Conservation (phyloP, 192 early-diverging fungal genomes). For the Backusella sp. region DNA sequence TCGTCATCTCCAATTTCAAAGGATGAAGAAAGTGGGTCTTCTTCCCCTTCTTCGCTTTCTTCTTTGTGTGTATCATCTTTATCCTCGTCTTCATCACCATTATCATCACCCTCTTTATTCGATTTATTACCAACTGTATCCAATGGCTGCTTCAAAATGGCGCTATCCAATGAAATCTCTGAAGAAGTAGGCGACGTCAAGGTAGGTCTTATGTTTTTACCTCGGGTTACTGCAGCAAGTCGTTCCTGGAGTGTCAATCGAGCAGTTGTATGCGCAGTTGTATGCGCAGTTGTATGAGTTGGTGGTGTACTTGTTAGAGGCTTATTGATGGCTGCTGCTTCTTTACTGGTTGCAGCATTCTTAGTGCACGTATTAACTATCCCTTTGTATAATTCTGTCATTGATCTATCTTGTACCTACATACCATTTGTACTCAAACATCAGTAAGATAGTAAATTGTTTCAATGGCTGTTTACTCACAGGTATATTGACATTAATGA, state of each 20-base stretch:
- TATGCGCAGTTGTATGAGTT: slow-evolving; percentile 17
- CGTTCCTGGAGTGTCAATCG: slow-evolving; percentile 37
- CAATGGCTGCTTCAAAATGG: background rate
- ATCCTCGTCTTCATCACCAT: background rate
- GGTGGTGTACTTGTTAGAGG: background rate
- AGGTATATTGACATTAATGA: slow-evolving; percentile 66
- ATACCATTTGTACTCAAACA: background rate
- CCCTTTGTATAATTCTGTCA: slow-evolving; percentile 21
- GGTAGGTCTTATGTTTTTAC: background rate
- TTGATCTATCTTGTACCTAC: slow-evolving; percentile 29
- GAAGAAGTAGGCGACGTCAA: background rate
- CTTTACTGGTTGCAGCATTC: slow-evolving; percentile 21
- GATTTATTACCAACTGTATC: background rate
- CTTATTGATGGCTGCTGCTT: background rate
- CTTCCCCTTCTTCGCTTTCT: background rate
- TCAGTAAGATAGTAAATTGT: background rate
- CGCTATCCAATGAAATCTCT: background rate
- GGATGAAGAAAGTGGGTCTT: slow-evolving; percentile 1
- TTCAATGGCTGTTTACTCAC: slow-evolving; percentile 20
- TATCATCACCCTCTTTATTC: background rate
- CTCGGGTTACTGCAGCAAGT: slow-evolving; percentile 34
- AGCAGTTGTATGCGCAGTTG: slow-evolving; percentile 30
- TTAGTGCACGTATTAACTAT: slow-evolving; percentile 30
- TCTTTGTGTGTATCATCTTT: background rate
- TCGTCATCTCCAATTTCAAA: slow-evolving; percentile 41